Percentiles rank a stretch among this genome's conserved stretches.
phyloP scores from a whole-genome alignment of 139 green algal species.

The Coccomyxa sp. region DNA sequence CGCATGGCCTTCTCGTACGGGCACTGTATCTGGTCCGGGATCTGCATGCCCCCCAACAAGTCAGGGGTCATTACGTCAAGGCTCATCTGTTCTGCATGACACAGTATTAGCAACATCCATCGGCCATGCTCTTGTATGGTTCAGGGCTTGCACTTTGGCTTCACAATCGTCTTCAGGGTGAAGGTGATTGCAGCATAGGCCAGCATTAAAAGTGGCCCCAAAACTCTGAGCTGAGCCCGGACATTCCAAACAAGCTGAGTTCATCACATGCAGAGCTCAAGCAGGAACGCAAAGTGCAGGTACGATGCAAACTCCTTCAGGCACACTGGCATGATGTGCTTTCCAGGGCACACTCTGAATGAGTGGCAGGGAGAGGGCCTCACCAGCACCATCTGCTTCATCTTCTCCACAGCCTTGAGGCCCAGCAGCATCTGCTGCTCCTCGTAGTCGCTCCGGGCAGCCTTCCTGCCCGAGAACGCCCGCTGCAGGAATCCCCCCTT shows the following conservation, averaged over 20 bases:
- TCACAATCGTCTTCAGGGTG: background rate
- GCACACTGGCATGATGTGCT: too few species aligned
- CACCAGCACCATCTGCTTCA: slow-evolving; percentile 58
- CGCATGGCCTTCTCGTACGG: slow-evolving; percentile 35
- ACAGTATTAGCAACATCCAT: too few species aligned
- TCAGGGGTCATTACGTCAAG: too few species aligned
- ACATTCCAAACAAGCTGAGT: too few species aligned
- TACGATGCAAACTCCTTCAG: too few species aligned
- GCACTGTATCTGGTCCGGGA: slow-evolving; percentile 48
- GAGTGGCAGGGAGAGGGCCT: background rate
- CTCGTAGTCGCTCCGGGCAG: slow-evolving; percentile 52
- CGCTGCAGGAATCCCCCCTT: too few species aligned
- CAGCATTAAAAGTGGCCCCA: too few species aligned
- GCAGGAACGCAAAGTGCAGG: too few species aligned
- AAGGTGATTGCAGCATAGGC: too few species aligned
- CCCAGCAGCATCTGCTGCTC: slow-evolving; percentile 65
- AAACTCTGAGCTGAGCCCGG: too few species aligned
- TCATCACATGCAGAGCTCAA: too few species aligned
- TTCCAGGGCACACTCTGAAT: background rate
- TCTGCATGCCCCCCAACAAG: background rate
- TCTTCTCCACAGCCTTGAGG: slow-evolving; percentile 61
- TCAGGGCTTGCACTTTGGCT: background rate
- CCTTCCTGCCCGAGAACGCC: background rate
- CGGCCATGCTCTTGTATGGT: background rate
- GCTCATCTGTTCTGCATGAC: too few species aligned